A percentile compares a stretch with the other conserved stretches of the same genome.
phyloP scores from a whole-genome alignment of 2,329 filamentous ascomycete species.

The Beauveria sp. region DNA sequence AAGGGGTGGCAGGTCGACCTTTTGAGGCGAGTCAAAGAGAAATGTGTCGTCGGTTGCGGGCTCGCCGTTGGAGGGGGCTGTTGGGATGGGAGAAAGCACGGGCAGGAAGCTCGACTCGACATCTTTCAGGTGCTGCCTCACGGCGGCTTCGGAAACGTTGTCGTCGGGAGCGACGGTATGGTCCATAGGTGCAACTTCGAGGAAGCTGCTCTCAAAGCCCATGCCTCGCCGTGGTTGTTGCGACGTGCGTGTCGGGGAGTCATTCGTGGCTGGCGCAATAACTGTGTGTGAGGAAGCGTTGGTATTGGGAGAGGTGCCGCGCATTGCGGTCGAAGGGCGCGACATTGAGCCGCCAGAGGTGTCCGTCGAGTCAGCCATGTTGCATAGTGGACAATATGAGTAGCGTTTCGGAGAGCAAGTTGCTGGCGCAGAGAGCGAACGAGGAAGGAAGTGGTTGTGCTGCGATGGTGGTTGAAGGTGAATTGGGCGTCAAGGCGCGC shows the following conservation, averaged over 20 bases:
- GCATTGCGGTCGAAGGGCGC: constrained; percentile 7
- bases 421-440: background rate
- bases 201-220: constrained; percentile 31
- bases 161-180: constrained; percentile 30
- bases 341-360: constrained; percentile 7
- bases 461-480: background rate
- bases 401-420: background rate
- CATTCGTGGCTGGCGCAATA: background rate
- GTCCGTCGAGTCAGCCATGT: constrained; percentile 9
- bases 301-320: background rate
- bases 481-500: background rate
- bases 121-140: constrained; percentile 51
- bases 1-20: constrained; percentile 21
- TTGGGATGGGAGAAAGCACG: constrained; percentile 47
- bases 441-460: background rate
- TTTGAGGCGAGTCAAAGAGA: constrained; percentile 42
- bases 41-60: constrained; percentile 49
- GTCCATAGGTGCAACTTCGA: constrained; percentile 33
- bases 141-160: constrained; percentile 44
- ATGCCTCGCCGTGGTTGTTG: constrained; percentile 9
- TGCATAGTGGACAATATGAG: constrained; percentile 4
- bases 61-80: constrained; percentile 29
- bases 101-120: constrained; percentile 60
- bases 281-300: constrained; percentile 14
- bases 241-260: constrained; percentile 10